phyloP scores from a whole-genome alignment of 2,329 filamentous ascomycete genomes.

The Teratosphaeria viscida region DNA sequence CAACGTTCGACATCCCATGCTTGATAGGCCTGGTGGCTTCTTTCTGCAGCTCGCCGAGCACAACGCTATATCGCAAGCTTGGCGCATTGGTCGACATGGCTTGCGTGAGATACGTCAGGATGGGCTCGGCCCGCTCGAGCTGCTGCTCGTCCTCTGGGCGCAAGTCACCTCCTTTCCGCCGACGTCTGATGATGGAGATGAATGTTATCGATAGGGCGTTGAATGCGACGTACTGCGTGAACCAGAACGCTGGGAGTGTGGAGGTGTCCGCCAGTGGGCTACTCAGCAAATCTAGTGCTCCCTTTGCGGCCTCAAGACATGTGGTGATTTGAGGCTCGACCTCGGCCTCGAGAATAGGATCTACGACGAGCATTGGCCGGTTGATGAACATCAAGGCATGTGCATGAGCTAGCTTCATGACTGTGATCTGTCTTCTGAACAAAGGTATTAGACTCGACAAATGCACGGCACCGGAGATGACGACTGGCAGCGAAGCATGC shows the following conservation, averaged over 20 bases:
- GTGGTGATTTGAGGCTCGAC: slow-evolving; percentile 29
- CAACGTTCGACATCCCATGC: neutral
- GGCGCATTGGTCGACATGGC: slow-evolving; percentile 32
- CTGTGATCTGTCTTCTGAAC: slow-evolving; percentile 44
- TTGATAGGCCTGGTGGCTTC: slow-evolving; percentile 27
- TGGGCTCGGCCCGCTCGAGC: slow-evolving; percentile 35
- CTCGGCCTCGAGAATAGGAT: slow-evolving; percentile 1
- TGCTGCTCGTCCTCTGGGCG: slow-evolving; percentile 19
- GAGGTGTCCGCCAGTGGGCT: slow-evolving; percentile 27
- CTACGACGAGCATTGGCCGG: slow-evolving; percentile 42
- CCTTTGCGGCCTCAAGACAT: slow-evolving; percentile 40
- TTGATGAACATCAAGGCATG: slow-evolving; percentile 49
- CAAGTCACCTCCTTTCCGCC: slow-evolving; percentile 5
- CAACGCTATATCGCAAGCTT: slow-evolving; percentile 41
- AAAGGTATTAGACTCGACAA: slow-evolving; percentile 36
- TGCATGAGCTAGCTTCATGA: slow-evolving; percentile 44
- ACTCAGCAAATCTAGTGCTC: slow-evolving; percentile 36
- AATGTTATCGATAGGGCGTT: slow-evolving; percentile 46
- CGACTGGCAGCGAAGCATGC: slow-evolving; percentile 35
- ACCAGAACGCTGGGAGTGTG: slow-evolving; percentile 42
- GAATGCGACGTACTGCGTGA: slow-evolving; percentile 45
- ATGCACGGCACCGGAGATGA: slow-evolving; percentile 35
- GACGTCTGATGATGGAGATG: slow-evolving; percentile 42
- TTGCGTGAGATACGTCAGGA: slow-evolving; percentile 36
- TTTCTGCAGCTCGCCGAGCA: slow-evolving; percentile 42